Conservation (phyloP, 108 stramenopile species). For the Cyclostephanos invisitatus region DNA sequence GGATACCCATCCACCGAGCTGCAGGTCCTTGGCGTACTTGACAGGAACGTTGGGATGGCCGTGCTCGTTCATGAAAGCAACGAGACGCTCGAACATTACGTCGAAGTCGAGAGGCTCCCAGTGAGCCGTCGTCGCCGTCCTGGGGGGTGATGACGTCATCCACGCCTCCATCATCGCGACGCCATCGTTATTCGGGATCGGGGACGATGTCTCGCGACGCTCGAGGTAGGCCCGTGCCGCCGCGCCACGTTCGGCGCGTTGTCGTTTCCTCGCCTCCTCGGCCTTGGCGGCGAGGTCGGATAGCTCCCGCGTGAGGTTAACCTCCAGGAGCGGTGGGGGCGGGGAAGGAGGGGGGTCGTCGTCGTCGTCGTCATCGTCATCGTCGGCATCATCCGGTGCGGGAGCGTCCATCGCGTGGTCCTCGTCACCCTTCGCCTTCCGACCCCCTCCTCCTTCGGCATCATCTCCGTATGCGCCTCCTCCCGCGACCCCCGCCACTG, state of each 20-base stretch:
- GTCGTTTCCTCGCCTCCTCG: background rate
- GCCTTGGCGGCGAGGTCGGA: conserved; percentile 4
- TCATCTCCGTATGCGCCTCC: too few relatives aligned
- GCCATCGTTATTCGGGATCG: background rate
- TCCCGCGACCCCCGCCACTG: too few relatives aligned
- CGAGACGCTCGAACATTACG: conserved; percentile 41
- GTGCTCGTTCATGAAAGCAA: conserved; percentile 38
- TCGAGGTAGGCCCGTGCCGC: background rate
- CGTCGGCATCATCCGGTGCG: too few relatives aligned
- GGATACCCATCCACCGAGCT: conserved; percentile 53
- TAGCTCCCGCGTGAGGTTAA: background rate
- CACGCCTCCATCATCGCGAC: background rate
- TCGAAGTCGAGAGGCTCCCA: conserved; percentile 20
- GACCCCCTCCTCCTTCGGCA: too few relatives aligned
- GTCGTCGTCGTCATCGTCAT: too few relatives aligned
- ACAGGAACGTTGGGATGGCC: conserved; percentile 35
- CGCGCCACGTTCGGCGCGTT: background rate
- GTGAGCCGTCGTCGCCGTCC: background rate
- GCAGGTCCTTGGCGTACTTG: conserved; percentile 45
- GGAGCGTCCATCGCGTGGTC: too few relatives aligned
- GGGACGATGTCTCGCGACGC: background rate
- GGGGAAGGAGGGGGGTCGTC: background rate
- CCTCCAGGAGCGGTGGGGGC: background rate
- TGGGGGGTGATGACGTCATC: background rate
- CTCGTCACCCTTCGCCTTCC: too few relatives aligned